Base-by-base conservation (phyloP, 2,329 filamentous ascomycete species). In the Didymella sp. region DNA sequence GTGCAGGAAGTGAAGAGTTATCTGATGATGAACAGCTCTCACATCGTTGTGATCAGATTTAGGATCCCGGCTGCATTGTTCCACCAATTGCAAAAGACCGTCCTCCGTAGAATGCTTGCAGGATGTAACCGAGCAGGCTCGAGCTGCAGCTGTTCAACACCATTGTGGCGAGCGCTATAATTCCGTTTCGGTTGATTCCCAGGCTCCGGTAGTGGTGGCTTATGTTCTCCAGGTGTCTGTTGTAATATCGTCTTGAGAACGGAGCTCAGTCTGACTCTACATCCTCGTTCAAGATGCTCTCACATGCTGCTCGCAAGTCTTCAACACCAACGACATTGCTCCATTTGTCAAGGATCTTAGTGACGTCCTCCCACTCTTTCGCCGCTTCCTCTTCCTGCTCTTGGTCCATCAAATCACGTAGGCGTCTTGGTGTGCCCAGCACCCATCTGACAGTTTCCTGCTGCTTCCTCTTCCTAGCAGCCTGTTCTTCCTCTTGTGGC, bases 391-490 rank as follows among this genome's bases (percentile, higher is more conserved):
- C 84, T 30, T 80, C 68, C 62, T 81, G 84, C 25, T 88, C 89
- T 47, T 86, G 82, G 8, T 75, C 77, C 13, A 89, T 79, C 58
- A 92, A 76, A 30, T 70, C 71, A 58, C 83, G 80, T 59, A 94
- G 70, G 64, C 84, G 80, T 30, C 80, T 82, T 37, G 89, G 88
- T 3, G 85, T 83, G 6, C 81, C 83, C 6, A 92, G 73, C 6
- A 87, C 86, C 77, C 87, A 86, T 54, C 77, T 78, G 4, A 89
- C 89, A 6, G 88, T 80, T 65, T 87, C 80, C 59, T 81, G 83
- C 61, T 82, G 75, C 49, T 69, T 75, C 58, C 69, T 63, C 63
- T 73, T 78, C 44, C 66, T 69, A 1, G 43, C 75, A 4, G 77
- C 77, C 22, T 58, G 55, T 6, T 60, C 57, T 12, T 61, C 57